Conservation (phyloP, 2,329 filamentous ascomycete genomes). For the Penicillium janthinellum region DNA sequence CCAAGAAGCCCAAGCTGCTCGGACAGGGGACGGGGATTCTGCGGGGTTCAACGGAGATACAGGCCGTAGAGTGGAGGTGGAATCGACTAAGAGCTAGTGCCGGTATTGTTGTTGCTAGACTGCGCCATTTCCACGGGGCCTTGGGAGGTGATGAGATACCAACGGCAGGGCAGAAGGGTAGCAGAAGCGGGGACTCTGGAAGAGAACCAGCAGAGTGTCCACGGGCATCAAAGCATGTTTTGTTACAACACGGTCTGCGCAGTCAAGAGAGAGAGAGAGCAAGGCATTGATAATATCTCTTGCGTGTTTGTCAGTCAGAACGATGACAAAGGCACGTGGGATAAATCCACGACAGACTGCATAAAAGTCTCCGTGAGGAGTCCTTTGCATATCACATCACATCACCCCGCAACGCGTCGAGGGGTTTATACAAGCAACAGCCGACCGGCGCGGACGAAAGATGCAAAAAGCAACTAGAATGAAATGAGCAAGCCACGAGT, state of each 20-base stretch:
- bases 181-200: background rate
- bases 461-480: background rate
- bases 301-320: background rate
- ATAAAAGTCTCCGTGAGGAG: background rate
- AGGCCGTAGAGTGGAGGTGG: background rate
- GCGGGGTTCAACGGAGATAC: conserved; percentile 10
- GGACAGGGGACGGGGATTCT: conserved; percentile 26
- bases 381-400: background rate
- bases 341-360: too few relatives aligned
- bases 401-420: background rate
- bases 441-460: background rate
- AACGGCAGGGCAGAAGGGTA: too few relatives aligned
- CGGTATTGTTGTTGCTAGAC: background rate
- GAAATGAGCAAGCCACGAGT: background rate
- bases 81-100: background rate
- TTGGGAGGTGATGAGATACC: background rate
- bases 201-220: background rate
- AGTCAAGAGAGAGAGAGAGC: too few relatives aligned
- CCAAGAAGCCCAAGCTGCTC: background rate
- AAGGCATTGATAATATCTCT: too few relatives aligned
- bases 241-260: too few relatives aligned
- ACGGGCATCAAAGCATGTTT: background rate
- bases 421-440: background rate
- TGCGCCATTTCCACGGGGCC: background rate
- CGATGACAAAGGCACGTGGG: background rate